Base-by-base conservation (phyloP, 225 moss, liverwort and hornwort genomes). In the Pseudoscleropodium purum region DNA sequence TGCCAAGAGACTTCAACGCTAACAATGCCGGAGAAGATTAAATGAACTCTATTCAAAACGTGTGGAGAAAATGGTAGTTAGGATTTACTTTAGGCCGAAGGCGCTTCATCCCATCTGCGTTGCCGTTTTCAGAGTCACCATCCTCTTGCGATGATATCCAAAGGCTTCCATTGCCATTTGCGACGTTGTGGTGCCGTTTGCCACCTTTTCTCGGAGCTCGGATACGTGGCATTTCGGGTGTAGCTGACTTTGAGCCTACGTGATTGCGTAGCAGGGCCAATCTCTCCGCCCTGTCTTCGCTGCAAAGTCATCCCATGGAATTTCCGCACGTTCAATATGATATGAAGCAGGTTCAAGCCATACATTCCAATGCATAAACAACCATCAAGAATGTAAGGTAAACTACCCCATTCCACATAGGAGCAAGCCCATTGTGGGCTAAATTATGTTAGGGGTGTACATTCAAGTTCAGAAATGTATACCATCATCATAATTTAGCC, bases 141-240 rank as follows among this genome's bases (percentile, higher is more conserved):
- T 90, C 88, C 86, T 91, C 91, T 88, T 92, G 91, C 63, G 91
- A 86, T 43, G 93, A 36, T 83, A 93, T 89, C 93, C 92, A 89
- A 62, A 95, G 88, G 85, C 91, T 90, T 89, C 91, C 90, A 56
- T 90, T 86, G 36, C 91, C 93, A 82, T 90, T 91, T 49, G 91
- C 73, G 66, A 91, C 86, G 82, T 95, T 93, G 37, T 93, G 93
- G 66, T 95, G 95, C 67, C 93, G 88, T 88, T 93, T 95, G 70
- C 93, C 93, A 81, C 93, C 95, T 84, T 95, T 95, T 82, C 95
- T 89, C 59, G 95, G 91, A 68, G 95, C 92, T 67, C 95, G 93
- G 67, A 84, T 57, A 75, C 84, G 89, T 61, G 92, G 92, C 75
- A 91, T 81, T 64, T 91, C 93, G 37, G 89, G 89, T 43, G 86